phyloP scores from a whole-genome alignment of 352 stramenopile genomes.

The Phytophthora pistaciae region DNA sequence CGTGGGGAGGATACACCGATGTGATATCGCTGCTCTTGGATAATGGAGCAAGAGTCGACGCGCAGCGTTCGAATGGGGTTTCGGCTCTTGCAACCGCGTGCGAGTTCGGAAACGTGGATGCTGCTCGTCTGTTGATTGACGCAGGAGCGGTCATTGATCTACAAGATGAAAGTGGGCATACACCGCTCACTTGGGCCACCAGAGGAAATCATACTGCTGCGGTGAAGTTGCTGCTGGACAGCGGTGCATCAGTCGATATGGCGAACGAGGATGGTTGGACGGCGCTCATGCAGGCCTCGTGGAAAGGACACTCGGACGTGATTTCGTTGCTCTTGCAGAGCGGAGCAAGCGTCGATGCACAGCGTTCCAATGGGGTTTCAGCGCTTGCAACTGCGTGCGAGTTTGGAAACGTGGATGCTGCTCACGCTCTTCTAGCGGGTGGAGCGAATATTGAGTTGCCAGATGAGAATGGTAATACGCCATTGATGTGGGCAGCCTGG shows the following conservation, averaged over 20 bases:
- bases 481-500: not conserved
- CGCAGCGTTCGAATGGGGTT: not conserved
- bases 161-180: slow-evolving; percentile 1
- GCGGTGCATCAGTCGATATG: too few relatives aligned
- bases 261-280: not conserved
- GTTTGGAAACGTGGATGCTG: not conserved
- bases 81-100: not conserved
- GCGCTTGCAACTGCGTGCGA: slow-evolving; percentile 8
- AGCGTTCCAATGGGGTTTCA: not conserved
- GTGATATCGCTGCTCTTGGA: not conserved
- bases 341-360: not conserved
- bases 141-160: not conserved
- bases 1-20: not conserved
- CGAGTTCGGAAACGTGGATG: not conserved
- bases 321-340: not conserved
- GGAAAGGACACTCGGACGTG: slow-evolving; percentile 1
- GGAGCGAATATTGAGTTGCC: slow-evolving; percentile 1
- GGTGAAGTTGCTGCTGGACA: too few relatives aligned
- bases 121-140: not conserved
- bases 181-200: not conserved
- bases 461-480: not conserved
- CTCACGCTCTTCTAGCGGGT: not conserved
- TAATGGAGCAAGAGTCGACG: not conserved
- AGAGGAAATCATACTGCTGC: too few relatives aligned
- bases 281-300: not conserved